Base-by-base conservation (phyloP, 2,329 filamentous ascomycete species). In the Diplodia intermedia region DNA sequence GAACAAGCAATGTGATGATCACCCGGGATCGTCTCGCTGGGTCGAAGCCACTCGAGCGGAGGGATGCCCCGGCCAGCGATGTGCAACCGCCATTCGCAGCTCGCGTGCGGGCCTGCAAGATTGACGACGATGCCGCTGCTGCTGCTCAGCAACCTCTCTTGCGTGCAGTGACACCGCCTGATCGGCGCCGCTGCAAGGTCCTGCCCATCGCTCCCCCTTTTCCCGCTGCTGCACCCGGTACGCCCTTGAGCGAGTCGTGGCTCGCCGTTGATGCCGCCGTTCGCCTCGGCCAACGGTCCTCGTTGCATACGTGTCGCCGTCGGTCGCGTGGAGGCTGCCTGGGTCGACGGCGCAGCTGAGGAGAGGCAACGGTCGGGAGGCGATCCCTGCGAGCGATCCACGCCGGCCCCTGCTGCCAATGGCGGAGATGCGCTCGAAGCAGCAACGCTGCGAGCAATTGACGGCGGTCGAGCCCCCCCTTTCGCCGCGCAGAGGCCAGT, bases 1-100 rank as follows among this genome's bases (percentile, higher is more conserved):
- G 55, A 67, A 60, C 65, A 61, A 67, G 65, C 65, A 61, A 61
- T 67, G 65, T 56, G 65, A 61, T 47, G 65, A 67, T 67, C 55
- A 55, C 47, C 55, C 54, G 55, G 65, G 65, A 65, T 65, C 62
- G 50, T 54, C 62, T 65, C 9, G 62, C 49, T 65, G 62, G 60
- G 60, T 52, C 60, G 60, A 31, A 63, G 60, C 60, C 60, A 63
- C 60, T 63, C 43, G 60, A 65, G 33, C 62, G 38, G 43, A 65
- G 62, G 62, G 62, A 65, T 65, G 49, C 62, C 62, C 62, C 38
- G 50, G 62, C 62, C 63, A 66, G 50, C 36, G 38, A 56, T 65
- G 61, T 40, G 57, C 57, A 50, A 49, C 38, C 26, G 31, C 56
- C 56, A 61, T 49, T 61, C 56, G 55, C 36, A 60, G 36, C 26